phyloP scores from a whole-genome alignment of 176 grass and related monocot genomes.

The Eremochloa ophiuroides region DNA sequence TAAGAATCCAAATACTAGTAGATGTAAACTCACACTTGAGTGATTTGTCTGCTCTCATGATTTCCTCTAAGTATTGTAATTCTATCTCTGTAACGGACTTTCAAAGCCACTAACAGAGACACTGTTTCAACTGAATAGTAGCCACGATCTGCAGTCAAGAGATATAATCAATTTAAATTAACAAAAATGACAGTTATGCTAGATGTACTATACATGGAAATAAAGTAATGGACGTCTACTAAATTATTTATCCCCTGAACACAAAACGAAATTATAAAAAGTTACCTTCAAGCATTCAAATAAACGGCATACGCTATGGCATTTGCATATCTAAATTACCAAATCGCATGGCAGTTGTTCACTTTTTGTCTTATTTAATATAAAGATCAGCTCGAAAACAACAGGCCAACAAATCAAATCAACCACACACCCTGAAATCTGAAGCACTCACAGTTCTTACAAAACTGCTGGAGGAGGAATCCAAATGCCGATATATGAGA shows the following conservation, averaged over 20 bases:
- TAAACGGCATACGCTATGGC: not conserved
- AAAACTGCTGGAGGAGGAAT: not conserved
- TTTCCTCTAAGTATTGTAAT: conserved; percentile 98
- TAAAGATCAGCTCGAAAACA: not conserved
- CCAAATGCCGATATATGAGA: not conserved
- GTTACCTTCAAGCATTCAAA: not conserved
- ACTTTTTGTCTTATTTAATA: not conserved
- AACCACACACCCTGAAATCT: not conserved
- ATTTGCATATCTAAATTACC: conserved; percentile 1
- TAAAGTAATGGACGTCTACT: not conserved
- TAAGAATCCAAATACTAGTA: not conserved
- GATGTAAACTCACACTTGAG: conserved; percentile 80
- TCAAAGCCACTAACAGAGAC: conserved; percentile 85
- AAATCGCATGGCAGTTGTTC: not conserved
- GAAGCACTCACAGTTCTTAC: not conserved
- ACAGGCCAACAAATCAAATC: not conserved
- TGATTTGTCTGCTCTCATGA: conserved; percentile 98
- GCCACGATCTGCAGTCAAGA: conserved; percentile 70
- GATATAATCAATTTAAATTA: not conserved
- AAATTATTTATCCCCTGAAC: not conserved
- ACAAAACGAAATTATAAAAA: not conserved
- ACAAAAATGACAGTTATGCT: not conserved
- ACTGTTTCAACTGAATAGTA: conserved; percentile 97
- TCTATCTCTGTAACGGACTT: conserved; percentile 93
- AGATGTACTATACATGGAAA: not conserved